Base-by-base conservation (phyloP, 345 rosid species). In the Ailanthus altissimus region DNA sequence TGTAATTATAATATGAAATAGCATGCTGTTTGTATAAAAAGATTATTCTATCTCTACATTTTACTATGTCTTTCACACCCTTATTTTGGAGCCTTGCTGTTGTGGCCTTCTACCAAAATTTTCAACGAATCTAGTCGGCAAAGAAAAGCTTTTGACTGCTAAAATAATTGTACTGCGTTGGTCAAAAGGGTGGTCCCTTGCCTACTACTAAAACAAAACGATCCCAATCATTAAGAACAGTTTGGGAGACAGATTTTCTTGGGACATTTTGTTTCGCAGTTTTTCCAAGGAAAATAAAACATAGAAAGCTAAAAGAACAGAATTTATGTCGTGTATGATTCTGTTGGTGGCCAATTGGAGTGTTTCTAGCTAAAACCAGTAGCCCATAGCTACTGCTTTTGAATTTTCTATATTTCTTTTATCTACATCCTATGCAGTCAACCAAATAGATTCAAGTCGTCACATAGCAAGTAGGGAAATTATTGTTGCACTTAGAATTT, bases 121-220 rank as follows among this genome's bases (percentile, higher is more conserved):
- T 46, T 53, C 32, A 75, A 70, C 67, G 7, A 62, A 45, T 65
- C 46, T 28, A 64, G 76, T 45, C 67, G 76, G 83, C 76, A 56
- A 75, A 40, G 5, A 15, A 23, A 57, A 21, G 14, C n/a, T 74
- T 40, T 68, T 13, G 18, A 63, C 21, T 72, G 36, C 18, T 51
- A 49, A 70, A 64, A 5, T 42, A 32, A 4, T 46, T 26, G 21
- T 8, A 5, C 51, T 38, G n/a, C 21, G 15, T 5, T 11, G 20
- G 63, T 54, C 63, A 56, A 71, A 49, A 8, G 8, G 42, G n/a
- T 49, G 40, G 4, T 8, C 53, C n/a, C 61, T 12, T 10, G 8
- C 51, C 51, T 66, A 7, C 50, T 6, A 46, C 2, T 3, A 51
- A 3, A 53, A 28, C 36, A 54, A n/a, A 71, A n/a, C 18, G 43